phyloP scores from a whole-genome alignment of 129 eudicot species.

The Lonicera japonica region DNA sequence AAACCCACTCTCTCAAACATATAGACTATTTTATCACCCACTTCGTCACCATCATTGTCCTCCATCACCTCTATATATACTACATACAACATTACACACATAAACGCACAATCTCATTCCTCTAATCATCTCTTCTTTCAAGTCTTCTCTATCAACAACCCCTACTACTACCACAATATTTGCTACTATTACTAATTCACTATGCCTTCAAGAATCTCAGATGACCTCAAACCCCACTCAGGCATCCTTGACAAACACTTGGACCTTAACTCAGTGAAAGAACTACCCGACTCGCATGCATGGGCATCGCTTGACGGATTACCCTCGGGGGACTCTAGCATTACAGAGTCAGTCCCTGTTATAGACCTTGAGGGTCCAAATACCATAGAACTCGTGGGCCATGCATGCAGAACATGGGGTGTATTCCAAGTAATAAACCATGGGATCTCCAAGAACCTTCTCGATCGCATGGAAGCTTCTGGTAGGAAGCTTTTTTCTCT shows the following conservation, averaged over 20 bases:
- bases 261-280: slow-evolving; percentile 58
- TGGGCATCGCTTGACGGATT: slow-evolving; percentile 33
- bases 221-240: slow-evolving; percentile 18
- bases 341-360: slow-evolving; percentile 38
- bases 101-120: slow-evolving; percentile 23
- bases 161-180: slow-evolving; percentile 4
- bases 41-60: slow-evolving; percentile 17
- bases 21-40: not conserved
- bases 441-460: slow-evolving; percentile 34
- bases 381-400: slow-evolving; percentile 39
- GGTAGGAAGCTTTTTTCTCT: slow-evolving; percentile 56
- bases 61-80: slow-evolving; percentile 33
- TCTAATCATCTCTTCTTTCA: slow-evolving; percentile 15
- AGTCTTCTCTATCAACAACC: slow-evolving; percentile 15
- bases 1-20: slow-evolving; percentile 8
- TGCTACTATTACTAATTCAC: not conserved
- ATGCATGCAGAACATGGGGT: slow-evolving; percentile 96
- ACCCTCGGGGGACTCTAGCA: not conserved
- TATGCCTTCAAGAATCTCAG: slow-evolving; percentile 35
- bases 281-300: slow-evolving; percentile 77
- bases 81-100: slow-evolving; percentile 1
- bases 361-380: slow-evolving; percentile 48
- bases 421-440: slow-evolving; percentile 72
- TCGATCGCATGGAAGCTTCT: slow-evolving; percentile 38
- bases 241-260: slow-evolving; percentile 23